Conservation (phyloP, 2,329 filamentous ascomycete species). For the Xylaria sp. region DNA sequence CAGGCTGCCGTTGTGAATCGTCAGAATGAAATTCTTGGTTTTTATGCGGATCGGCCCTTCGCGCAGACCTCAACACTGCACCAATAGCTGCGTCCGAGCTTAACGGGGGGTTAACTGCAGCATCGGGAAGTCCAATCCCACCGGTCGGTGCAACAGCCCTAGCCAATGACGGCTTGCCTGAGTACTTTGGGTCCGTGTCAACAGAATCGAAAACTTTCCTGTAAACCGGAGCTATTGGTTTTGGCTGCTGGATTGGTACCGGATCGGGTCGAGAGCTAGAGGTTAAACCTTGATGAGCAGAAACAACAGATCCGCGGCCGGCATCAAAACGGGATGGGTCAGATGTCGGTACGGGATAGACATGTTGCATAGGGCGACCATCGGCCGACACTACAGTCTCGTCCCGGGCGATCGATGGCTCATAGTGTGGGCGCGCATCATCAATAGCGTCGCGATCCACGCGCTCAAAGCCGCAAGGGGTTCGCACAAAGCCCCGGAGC, state of each 20-base stretch:
- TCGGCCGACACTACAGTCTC: slow-evolving; percentile 52
- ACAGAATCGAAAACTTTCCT: slow-evolving; percentile 72
- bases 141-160: slow-evolving; percentile 58
- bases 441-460: slow-evolving; percentile 47
- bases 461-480: slow-evolving; percentile 66
- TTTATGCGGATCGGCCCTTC: slow-evolving; percentile 46
- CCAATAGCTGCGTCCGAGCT: slow-evolving; percentile 62
- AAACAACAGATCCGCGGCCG: slow-evolving; percentile 61
- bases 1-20: slow-evolving; percentile 50
- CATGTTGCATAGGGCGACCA: slow-evolving; percentile 65
- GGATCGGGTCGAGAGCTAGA: slow-evolving; percentile 64
- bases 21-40: slow-evolving; percentile 49
- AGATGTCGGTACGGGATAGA: slow-evolving; percentile 74
- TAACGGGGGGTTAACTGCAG: slow-evolving; percentile 60
- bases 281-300: slow-evolving; percentile 55
- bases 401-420: slow-evolving; percentile 50
- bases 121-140: slow-evolving; percentile 61
- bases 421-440: slow-evolving; percentile 51
- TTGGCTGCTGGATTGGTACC: slow-evolving; percentile 84
- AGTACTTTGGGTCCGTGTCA: slow-evolving; percentile 53
- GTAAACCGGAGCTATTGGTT: slow-evolving; percentile 79
- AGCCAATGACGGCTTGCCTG: slow-evolving; percentile 52
- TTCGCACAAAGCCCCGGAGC: slow-evolving; percentile 66
- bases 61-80: slow-evolving; percentile 58
- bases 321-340: slow-evolving; percentile 73